Base-by-base conservation (phyloP, 2,329 filamentous ascomycete genomes). In the Botrytis pseudocinerea region DNA sequence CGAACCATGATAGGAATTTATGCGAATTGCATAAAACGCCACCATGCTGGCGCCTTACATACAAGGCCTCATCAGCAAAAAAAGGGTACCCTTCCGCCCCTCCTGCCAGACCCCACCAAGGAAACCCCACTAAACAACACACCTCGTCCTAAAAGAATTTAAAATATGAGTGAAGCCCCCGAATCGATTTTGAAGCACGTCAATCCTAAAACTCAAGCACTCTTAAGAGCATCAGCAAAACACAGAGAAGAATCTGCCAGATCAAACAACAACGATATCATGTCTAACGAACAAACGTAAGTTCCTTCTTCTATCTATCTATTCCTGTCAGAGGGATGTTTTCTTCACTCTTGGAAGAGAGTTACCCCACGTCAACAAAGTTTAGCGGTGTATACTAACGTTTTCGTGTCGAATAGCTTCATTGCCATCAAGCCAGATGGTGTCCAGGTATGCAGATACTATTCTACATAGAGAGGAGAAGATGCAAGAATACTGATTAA, bases 401-500 rank as follows among this genome's bases (percentile, higher is more conserved):
- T 81, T 75, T 81, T 74, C 22, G 69, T 72, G 79, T 63, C 75
- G 73, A 64, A 80, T 82, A 98, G 95, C 88, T 98, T 98, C 93
- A 98, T 98, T 90, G 96, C 96, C 84, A 94, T 99, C 91, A 99
- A 99, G 94, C 96, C 95, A 81, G 96, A 98, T 87, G 96, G 96
- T 85, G 96, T 98, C 87, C 96, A 98, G 92, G 94, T 97, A 91
- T 80, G 86, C 75, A 71, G 72, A 62, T 35, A 59, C 9, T 25
- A 44, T 48, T 42, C n/a, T 40, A n/a, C 25, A 54, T 16, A 20
- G 69, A 46, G 16, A 59, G 28, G 16, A 22, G 18, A 63, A 40
- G 18, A 74, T 35, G 35, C n/a, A 9, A 18, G 7, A 38, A 59
- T 73, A 75, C 69, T 78, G 38, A 80, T 74, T 73, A 35, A 60